A percentile compares a stretch with the other conserved stretches of the same genome.
Conservation (phyloP, 1,139 yeast genomes). For the Pichia sp. region DNA sequence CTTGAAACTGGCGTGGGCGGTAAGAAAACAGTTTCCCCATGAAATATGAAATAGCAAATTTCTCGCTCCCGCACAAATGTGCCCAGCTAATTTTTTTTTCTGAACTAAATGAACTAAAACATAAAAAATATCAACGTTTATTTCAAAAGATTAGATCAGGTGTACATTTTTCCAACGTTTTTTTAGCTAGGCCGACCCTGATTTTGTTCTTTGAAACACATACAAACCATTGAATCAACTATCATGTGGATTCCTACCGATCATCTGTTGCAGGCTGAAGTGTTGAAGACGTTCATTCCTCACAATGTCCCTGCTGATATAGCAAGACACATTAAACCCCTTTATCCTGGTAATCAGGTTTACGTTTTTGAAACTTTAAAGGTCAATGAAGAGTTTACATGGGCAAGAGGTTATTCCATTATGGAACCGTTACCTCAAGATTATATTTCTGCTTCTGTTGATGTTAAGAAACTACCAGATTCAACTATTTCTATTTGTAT, state of each 20-base stretch:
- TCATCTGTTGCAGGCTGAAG: neutral
- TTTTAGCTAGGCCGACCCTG: no score
- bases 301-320: neutral
- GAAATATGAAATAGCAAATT: no score
- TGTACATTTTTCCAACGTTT: neutral
- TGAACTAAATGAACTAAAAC: no score
- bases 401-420: constrained; percentile 77
- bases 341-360: constrained; percentile 78
- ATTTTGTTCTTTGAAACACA: no score
- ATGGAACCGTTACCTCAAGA: constrained; percentile 63
- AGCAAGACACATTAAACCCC: neutral
- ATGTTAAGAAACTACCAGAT: constrained; percentile 58
- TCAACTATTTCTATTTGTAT: constrained; percentile 45
- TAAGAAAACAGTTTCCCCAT: no score
- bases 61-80: no score
- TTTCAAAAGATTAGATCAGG: no score
- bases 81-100: no score
- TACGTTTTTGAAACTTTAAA: constrained; percentile 62
- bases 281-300: neutral
- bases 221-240: no score
- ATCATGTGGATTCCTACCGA: neutral
- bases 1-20: no score
- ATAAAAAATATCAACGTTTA: no score
- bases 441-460: constrained; percentile 54
- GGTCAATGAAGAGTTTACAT: constrained; percentile 22